Evolutionary conservation across 2,329 filamentous ascomycete species (phyloP), one percentile per base, ranked within the genome.

Genomic region (Neofusicoccum sp.): DNA sequence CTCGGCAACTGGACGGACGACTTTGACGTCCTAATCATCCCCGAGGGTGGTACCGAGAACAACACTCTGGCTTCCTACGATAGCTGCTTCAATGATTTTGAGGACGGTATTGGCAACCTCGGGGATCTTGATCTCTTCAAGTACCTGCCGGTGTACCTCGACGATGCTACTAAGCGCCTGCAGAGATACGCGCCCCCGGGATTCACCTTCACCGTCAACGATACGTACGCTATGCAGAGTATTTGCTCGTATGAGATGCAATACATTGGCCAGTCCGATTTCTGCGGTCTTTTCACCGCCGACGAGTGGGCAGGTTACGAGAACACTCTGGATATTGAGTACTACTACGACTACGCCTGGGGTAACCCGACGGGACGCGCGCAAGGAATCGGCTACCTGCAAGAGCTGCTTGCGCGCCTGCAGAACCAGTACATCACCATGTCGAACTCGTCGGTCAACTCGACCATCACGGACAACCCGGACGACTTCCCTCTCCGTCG

Each of bases 301-400:
- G 76, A 81, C 51, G 82, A 85, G 67, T 85, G 82, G 82, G 70
- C 74, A 20, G 80, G 79, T 16, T 85, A 82, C 65, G 82, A 82
- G 61, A 79, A 80, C 63, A 79, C 78, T 3, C 69, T 84, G 8
- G 83, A 85, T 63, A 76, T 83, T 36, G 78, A 80, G 58, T 85
- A 80, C 73, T 77, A 75, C 69, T 78, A 75, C 62, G 77, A 80
- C 64, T 80, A 78, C 61, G 71, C 69, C 9, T 80, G 69, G 62
- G 80, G 80, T 31, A 79, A 79, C 11, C 80, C 81, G 1, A 81
- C 76, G 0, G 81, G 79, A 28, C 78, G 81, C 20, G 79, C 80
- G 4, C 80, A 83, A 64, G 81, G 81, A 9, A 77, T 84, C 12
- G 81, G 81, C 26, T 83, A 82, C 60, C 72, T 83, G 6, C 75